These are phyloP conservation scores for Sabuloglossum arenarium DNA, from an alignment of 495 filamentous ascomycete genomes.

Conservation along the genomic window DNA sequence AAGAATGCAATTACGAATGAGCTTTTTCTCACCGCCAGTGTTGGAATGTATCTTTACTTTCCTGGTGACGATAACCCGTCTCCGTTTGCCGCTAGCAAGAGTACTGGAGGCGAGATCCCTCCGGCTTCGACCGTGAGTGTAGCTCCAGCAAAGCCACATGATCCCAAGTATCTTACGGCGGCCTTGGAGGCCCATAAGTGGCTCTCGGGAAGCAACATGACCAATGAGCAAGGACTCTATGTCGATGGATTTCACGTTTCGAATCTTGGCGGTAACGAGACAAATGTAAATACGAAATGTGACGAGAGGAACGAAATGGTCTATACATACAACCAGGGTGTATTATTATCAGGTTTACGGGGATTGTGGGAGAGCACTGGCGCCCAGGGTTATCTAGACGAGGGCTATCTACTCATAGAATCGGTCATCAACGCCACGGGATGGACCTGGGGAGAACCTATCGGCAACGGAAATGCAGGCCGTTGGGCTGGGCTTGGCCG, in stretches of 20 bases:
- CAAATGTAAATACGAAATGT: slow-evolving; percentile 35
- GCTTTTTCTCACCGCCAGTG: slow-evolving; percentile 62
- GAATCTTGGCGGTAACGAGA: slow-evolving; percentile 35
- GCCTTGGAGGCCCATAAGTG: slow-evolving; percentile 66
- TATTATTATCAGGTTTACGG: slow-evolving; percentile 67
- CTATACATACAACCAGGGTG: slow-evolving; percentile 93
- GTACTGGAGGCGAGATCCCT: not conserved
- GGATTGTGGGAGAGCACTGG: slow-evolving; percentile 61
- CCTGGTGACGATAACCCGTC: slow-evolving; percentile 55
- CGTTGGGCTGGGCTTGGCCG: slow-evolving; percentile 58
- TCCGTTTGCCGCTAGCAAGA: slow-evolving; percentile 30
- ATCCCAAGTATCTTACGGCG: slow-evolving; percentile 42
- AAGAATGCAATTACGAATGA: slow-evolving; percentile 98
- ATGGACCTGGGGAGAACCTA: slow-evolving; percentile 21
- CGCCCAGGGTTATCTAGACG: slow-evolving; percentile 40
- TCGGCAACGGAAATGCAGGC: slow-evolving; percentile 6
- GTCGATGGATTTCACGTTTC: slow-evolving; percentile 82
- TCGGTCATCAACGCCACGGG: slow-evolving; percentile 61
- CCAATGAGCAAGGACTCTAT: slow-evolving; percentile 54
- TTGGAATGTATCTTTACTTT: slow-evolving; percentile 81
- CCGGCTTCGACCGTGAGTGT: not conserved
- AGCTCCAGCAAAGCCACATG: slow-evolving; percentile 25
- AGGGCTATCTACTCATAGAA: slow-evolving; percentile 55
- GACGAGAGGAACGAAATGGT: slow-evolving; percentile 72
- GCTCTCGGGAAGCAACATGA: slow-evolving; percentile 66